Conservation (phyloP, 371 early-diverging fungal species). For the Nosema granulosis region DNA sequence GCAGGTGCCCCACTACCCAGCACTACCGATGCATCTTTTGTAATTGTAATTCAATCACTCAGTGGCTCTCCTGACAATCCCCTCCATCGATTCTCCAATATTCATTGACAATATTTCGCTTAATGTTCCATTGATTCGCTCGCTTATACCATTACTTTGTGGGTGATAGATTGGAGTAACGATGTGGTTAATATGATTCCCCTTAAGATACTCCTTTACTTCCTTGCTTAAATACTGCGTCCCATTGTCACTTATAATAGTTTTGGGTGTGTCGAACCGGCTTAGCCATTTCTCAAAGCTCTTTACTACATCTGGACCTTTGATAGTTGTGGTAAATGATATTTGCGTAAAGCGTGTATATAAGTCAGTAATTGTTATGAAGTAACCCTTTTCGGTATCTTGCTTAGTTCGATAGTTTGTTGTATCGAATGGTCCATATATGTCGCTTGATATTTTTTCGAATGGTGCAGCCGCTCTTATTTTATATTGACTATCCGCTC, state of each 20-base stretch:
- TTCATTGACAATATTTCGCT: neutral
- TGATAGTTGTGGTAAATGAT: neutral
- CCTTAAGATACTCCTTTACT: neutral
- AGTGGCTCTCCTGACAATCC: too few species aligned
- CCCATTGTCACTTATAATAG: constrained; percentile 8
- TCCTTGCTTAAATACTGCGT: neutral
- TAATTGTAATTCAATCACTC: too few species aligned
- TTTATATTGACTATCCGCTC: neutral
- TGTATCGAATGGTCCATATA: neutral
- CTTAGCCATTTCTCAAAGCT: neutral
- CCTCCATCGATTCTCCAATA: too few species aligned
- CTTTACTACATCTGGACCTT: neutral
- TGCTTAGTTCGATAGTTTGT: neutral
- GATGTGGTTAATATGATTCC: neutral
- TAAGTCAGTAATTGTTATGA: neutral
- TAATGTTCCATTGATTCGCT: constrained; percentile 4
- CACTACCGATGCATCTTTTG: too few species aligned
- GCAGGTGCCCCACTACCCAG: too few species aligned
- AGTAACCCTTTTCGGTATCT: neutral
- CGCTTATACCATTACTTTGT: neutral
- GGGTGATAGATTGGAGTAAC: neutral
- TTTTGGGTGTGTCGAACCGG: neutral
- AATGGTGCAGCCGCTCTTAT: neutral
- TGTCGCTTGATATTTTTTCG: neutral
- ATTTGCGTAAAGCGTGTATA: neutral